A percentile compares a stretch with the other conserved stretches of the same genome.
Evolutionary conservation across 2,329 filamentous ascomycete genomes (phyloP).

Genomic region (Alternaria atra): DNA sequence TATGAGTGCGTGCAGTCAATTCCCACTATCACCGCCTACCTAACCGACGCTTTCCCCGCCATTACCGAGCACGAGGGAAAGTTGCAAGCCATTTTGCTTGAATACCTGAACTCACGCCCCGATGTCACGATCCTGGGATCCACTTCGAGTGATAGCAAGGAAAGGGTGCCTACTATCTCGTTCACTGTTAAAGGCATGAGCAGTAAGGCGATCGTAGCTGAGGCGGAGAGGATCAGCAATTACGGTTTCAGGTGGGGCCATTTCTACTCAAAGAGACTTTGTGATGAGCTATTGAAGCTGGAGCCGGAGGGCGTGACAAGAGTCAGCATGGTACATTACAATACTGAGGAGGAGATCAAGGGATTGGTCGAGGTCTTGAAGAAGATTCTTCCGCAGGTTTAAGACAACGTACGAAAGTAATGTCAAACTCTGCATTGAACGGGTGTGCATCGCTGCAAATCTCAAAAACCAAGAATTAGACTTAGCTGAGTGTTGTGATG

Average conservation of each 20-base stretch:
- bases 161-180: conserved; percentile 72
- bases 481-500: neutral
- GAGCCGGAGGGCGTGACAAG: conserved; percentile 70
- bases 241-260: conserved; percentile 73
- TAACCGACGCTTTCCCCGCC: conserved; percentile 54
- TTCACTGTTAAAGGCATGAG: conserved; percentile 68
- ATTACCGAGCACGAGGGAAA: conserved; percentile 68
- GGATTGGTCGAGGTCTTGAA: conserved; percentile 63
- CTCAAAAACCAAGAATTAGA: neutral
- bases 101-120: conserved; percentile 63
- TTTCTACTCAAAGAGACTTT: conserved; percentile 73
- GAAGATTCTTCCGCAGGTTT: conserved; percentile 53
- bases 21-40: conserved; percentile 68
- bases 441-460: rapidly evolving
- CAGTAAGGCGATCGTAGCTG: conserved; percentile 67
- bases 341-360: conserved; percentile 70
- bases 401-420: neutral
- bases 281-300: conserved; percentile 67
- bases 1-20: conserved; percentile 75
- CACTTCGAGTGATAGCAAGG: conserved; percentile 55
- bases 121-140: conserved; percentile 69
- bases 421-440: neutral
- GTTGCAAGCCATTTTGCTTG: conserved; percentile 67
- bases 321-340: conserved; percentile 78
- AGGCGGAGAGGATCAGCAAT: conserved; percentile 66